Evolutionary conservation across 2,329 filamentous ascomycete genomes (phyloP), one percentile per base, ranked within the genome.

Genomic region (Chrysosporium queenslandicum): DNA sequence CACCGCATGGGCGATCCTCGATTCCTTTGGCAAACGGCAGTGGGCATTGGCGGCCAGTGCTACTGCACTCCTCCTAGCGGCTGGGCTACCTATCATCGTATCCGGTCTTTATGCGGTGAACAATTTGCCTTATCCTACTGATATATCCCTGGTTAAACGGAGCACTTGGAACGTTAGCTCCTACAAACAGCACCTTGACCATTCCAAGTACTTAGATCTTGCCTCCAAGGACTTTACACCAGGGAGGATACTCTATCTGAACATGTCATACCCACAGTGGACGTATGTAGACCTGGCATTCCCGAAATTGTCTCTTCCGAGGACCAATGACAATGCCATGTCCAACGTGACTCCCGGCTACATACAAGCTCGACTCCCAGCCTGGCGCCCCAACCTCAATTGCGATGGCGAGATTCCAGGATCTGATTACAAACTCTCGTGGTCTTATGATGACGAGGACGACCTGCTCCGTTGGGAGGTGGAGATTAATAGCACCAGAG

Each of bases 1-100:
- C 6, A 53, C 71, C 27, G 71, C 69, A 53, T 79, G 82, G 2
- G 72, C 77, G 54, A 76, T 74, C 55, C 81, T 81, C 68, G 82
- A 76, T 8, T 71, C 68, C 0, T 41, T 60, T 12, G n/a, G 34
- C 34, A 58, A 58, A 36, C 36, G 39, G 8, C 57, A 56, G 37
- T 58, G 43, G 49, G 46, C 54, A 2, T 29, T 58, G 2, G 32
- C 53, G 4, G 54, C 58, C 18, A 52, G 57, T 12, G 53, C 53
- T 12, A 11, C 54, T 16, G 46, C 59, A 0, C 42, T 59, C 5
- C 43, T 59, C 30, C 49, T 59, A 8, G 56, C 54, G 1, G 47
- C 55, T 4, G 46, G 54, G 11, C 53, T 56, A 23, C 56, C 58
- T 6, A 56, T 57, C 34, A 49, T 49, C 12, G 56, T 57, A 32